Base-by-base conservation (phyloP, 768 basidiomycete genomes). In the Dioszegia crocea region DNA sequence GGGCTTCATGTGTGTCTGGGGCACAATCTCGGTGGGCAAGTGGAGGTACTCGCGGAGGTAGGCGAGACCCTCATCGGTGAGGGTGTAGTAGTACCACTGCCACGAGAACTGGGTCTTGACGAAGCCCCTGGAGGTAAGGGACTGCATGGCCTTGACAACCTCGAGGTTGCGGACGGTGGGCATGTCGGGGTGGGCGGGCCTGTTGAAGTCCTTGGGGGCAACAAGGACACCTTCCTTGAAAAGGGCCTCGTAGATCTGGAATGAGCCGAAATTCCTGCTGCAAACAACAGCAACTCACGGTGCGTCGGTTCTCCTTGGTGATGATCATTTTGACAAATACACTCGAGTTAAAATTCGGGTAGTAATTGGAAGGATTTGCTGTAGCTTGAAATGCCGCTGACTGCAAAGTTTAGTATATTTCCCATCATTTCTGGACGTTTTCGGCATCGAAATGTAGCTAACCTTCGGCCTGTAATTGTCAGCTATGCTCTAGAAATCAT, bases 161-260 rank as follows among this genome's bases (percentile, higher is more conserved):
- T 84, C 80, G 64, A 86, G 82, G 80, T 86, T 86, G 60, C 82
- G 80, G 73, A 85, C 81, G 56, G 83, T 82, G 62, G 76, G 65
- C 56, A 86, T 80, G 67, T 97, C 92, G 77, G 93, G 91, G 77
- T 99, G 96, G 79, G 93, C 91, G 51, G 92, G 88, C 51, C 89
- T 89, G 78, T 98, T 97, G 83, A 83, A 97, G 81, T 99, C 93
- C 82, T 99, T 99, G 84, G 96, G 93, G 74, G 96, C 96, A 79
- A 98, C 96, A 71, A 97, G 82, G 62, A 98, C 94, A 75, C 94
- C 94, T 88, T 99, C 93, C 82, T 96, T 96, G 89, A 99, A 99
- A 84, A 99, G 92, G 83, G 88, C 88, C 82, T 99, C 93, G 83
- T 96, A 99, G 84, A 99, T 98, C 72, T 74, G 52, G 1, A 8